Base-by-base conservation (phyloP, 352 stramenopile species). In the Phytophthora vignae region DNA sequence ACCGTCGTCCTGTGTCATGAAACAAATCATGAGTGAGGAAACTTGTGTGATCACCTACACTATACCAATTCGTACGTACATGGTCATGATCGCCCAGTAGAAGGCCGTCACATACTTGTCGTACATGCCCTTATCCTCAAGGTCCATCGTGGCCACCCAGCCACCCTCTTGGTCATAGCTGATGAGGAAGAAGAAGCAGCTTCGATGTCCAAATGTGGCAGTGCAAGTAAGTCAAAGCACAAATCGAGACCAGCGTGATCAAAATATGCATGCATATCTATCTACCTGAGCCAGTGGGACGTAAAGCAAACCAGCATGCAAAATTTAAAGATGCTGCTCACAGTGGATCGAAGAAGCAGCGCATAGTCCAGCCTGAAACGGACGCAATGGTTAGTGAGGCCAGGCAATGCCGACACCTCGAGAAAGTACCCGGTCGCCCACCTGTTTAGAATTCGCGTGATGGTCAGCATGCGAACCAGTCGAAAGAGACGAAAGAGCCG, bases 1-100 rank as follows among this genome's bases (percentile, higher is more conserved):
- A 94, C 85, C 3, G 87, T 94, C 2, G 84, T 91, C 71, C 83
- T 91, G 69, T 9, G 14, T 4, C 14, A 33, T 8, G 7, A 15
- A 48, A 46, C 36, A 42, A 15, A 17, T 42, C 14, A 42, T 17
- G 36, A 15, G 14, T 42, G 11, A 42, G 1, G 29, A 33, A 33
- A 5, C n/a, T 50, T 27, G 57, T 19, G 48, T 6, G 5, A 38
- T 15, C 14, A 15, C 36, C 11, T 4, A 17, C 25, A 2, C 14
- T 2, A 17, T 42, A 4, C 11, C 36, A 17, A 42, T 7, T 12
- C 12, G 44, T 29, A 77, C 52, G 44, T 83, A 88, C 84, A 92
- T 92, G 44, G 84, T 92, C 84, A 92, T 92, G 71, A 92, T 89
- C 22, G 82, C 76, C 84, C 84, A 92, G 81, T 92, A 92, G 65